Percentiles rank a stretch among this genome's conserved stretches.
These are phyloP conservation scores for Tympanopsis confertula DNA, from an alignment of 2,329 filamentous ascomycete genomes.

Conservation along the genomic window DNA sequence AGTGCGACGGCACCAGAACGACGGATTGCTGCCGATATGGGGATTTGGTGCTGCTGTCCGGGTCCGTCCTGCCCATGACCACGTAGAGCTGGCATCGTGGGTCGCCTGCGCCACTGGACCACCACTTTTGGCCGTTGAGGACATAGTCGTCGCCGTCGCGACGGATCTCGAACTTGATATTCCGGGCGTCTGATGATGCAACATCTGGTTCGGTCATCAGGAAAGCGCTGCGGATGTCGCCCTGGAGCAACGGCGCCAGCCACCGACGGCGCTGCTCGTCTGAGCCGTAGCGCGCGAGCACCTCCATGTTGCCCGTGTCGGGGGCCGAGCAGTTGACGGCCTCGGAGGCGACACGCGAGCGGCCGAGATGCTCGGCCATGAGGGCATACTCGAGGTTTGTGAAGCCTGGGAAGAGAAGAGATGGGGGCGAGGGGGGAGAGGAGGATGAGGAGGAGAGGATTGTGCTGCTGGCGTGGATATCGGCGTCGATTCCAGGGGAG, in stretches of 20 bases:
- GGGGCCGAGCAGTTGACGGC: constrained; percentile 84
- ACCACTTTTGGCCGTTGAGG: constrained; percentile 96
- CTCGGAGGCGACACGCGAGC: constrained; percentile 71
- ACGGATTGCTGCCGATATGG: constrained; percentile 87
- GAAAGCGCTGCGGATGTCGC: constrained; percentile 79
- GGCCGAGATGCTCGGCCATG: constrained; percentile 92
- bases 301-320: constrained; percentile 93
- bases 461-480: no score
- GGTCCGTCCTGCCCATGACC: constrained; percentile 87
- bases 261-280: constrained; percentile 75
- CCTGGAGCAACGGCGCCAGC: constrained; percentile 70
- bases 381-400: constrained; percentile 92
- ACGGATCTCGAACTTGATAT: constrained; percentile 74
- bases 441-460: not conserved
- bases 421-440: no score
- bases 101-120: constrained; percentile 92
- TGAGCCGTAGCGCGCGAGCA: constrained; percentile 80
- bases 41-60: constrained; percentile 51
- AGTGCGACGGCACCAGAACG: constrained; percentile 69
- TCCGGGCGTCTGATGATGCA: constrained; percentile 81
- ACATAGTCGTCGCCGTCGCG: constrained; percentile 81
- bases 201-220: constrained; percentile 88
- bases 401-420: constrained; percentile 88
- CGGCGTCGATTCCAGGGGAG: constrained; percentile 89
- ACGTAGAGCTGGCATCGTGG: constrained; percentile 86